Conservation (phyloP, 2,329 filamentous ascomycete genomes). For the Aspergillus oerlinghausenensis region DNA sequence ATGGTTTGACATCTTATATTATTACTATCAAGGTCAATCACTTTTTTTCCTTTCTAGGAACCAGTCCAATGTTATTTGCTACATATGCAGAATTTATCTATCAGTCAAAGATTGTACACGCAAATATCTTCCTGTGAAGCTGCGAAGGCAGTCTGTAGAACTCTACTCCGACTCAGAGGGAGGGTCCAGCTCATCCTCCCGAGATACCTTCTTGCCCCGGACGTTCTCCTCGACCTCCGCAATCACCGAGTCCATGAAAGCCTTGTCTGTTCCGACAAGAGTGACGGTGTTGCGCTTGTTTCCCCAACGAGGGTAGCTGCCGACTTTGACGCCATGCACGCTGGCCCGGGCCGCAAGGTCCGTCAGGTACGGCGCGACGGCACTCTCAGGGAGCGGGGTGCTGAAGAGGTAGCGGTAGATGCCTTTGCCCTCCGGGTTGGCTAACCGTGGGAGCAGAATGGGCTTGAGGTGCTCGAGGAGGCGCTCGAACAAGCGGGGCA, state of each 20-base stretch:
- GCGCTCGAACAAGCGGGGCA: slow-evolving; percentile 76
- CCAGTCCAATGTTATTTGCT: neutral
- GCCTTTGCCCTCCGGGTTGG: slow-evolving; percentile 76
- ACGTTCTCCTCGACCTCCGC: slow-evolving; percentile 73
- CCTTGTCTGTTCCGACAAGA: slow-evolving; percentile 70
- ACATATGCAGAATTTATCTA: slow-evolving; percentile 1
- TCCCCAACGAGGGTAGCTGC: slow-evolving; percentile 90
- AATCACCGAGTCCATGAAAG: slow-evolving; percentile 73
- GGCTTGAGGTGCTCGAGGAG: slow-evolving; percentile 75
- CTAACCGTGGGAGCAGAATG: slow-evolving; percentile 62
- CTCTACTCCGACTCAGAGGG: slow-evolving; percentile 20
- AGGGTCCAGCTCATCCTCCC: slow-evolving; percentile 68
- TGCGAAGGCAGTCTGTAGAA: neutral
- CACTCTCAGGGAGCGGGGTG: slow-evolving; percentile 82
- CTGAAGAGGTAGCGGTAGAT: slow-evolving; percentile 75
- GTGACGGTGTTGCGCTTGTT: slow-evolving; percentile 86
- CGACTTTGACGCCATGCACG: slow-evolving; percentile 79
- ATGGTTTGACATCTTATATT: no score
- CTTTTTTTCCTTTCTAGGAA: neutral
- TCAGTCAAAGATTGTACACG: neutral
- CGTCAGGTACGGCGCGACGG: slow-evolving; percentile 76
- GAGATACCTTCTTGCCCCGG: slow-evolving; percentile 62
- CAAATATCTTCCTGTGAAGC: neutral
- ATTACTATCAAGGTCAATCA: neutral
- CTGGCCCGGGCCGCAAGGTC: slow-evolving; percentile 70